These are phyloP conservation scores for Microsporum ferrugineum DNA, from an alignment of 2,329 filamentous ascomycete species.

Conservation along the genomic window DNA sequence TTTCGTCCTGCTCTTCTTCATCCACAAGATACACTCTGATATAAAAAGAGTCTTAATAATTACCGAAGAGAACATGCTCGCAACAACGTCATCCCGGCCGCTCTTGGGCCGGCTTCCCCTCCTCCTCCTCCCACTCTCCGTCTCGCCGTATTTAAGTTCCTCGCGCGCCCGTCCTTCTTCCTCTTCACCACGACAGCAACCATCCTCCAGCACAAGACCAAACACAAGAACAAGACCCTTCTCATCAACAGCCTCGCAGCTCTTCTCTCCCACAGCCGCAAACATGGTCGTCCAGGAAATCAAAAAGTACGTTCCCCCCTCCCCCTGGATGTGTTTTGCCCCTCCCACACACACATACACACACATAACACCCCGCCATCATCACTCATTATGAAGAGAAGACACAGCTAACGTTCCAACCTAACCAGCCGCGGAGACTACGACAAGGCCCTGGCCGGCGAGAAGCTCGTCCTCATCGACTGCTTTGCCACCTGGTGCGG, in stretches of 20 bases:
- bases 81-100: slow-evolving; percentile 14
- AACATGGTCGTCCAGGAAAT: slow-evolving; percentile 38
- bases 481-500: slow-evolving; percentile 48
- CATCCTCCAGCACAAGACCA: slow-evolving; percentile 9
- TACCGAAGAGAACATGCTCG: slow-evolving; percentile 3
- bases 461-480: slow-evolving; percentile 43
- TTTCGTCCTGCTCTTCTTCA: background rate
- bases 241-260: slow-evolving; percentile 23
- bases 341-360: background rate
- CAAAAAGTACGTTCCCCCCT: slow-evolving; percentile 26
- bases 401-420: slow-evolving; percentile 9
- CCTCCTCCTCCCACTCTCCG: slow-evolving; percentile 9
- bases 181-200: slow-evolving; percentile 10
- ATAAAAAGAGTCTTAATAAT: background rate
- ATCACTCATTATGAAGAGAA: background rate
- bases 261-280: slow-evolving; percentile 33
- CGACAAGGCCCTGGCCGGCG: slow-evolving; percentile 43
- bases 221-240: slow-evolving; percentile 16
- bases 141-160: slow-evolving; percentile 5
- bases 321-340: background rate
- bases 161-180: slow-evolving; percentile 4
- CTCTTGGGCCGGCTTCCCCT: slow-evolving; percentile 4
- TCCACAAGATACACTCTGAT: too few species aligned
- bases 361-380: background rate
- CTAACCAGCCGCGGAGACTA: slow-evolving; percentile 14